Evolutionary conservation across 768 basidiomycete genomes (phyloP), one percentile per base, ranked within the genome.

Genomic region (Suillus weaverae): DNA sequence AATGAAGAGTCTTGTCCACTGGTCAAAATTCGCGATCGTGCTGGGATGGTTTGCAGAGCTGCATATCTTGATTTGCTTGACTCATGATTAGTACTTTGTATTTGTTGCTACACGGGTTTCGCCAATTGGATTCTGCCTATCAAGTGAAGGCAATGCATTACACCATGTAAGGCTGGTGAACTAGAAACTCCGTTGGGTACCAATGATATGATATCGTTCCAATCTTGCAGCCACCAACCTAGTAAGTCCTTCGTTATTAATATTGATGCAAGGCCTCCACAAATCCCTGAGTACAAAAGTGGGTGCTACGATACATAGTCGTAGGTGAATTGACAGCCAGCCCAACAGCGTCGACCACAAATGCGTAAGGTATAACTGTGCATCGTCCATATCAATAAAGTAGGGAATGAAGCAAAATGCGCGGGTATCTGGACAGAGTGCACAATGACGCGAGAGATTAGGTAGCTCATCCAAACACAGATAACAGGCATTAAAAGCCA

Each of bases 11-110:
- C 71, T 4, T 71, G 74, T 2, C 76, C 83, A 32, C 65, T 90
- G 3, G 87, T 89, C 16, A 90, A 89, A 72, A 77, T 90, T n/a
- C 85, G 90, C 33, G 84, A 91, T 61, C 78, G 82, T 20, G 81
- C 87, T 63, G 81, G 84, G 16, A 82, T 81, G 13, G 78, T 81
- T 36, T 89, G 83, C 66, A 83, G 87, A 33, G 78, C 77, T 30
- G 89, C 87, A 3, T 72, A 75, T 57, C 57, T 88, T 35, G 78
- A 83, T 22, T 64, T 80, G 9, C 60, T 82, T 51, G 71, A 73
- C 14, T 64, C 66, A 14, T 79, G 65, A 69, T 60, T 18, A 53
- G 22, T 35, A 6, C 41, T 26, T 55, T 35, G 32, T 26, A 4
- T 32, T 56, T 61, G 6, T 26, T 46, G 30, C 20, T 33, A 32